A percentile compares a stretch with the other conserved stretches of the same genome.
Evolutionary conservation across 2,329 filamentous ascomycete genomes (phyloP).

Genomic region (Colletotrichum echinochloae): DNA sequence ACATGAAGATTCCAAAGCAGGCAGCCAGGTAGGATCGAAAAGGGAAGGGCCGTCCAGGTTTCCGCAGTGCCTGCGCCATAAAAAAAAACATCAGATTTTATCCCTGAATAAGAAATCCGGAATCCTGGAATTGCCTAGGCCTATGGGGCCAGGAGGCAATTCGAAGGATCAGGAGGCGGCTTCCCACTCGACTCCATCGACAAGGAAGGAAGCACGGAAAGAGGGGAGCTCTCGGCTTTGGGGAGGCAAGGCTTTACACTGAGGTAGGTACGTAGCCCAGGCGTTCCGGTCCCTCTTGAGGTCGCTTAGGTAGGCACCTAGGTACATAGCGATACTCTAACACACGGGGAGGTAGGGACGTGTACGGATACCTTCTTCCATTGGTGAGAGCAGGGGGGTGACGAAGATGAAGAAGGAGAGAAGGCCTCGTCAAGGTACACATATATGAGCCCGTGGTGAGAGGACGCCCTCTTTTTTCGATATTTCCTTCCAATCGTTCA

Average conservation of each 20-base stretch:
- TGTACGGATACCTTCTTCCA: neutral
- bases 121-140: constrained; percentile 31
- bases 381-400: neutral
- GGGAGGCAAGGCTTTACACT: neutral
- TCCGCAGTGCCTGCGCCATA: constrained; percentile 27
- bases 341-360: no score
- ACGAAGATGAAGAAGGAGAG: no score
- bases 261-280: no score
- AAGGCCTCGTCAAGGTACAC: neutral
- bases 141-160: constrained; percentile 8
- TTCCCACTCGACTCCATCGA: constrained; percentile 32
- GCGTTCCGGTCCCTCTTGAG: no score
- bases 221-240: constrained; percentile 1
- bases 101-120: constrained; percentile 34
- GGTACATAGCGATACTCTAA: no score
- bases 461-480: neutral
- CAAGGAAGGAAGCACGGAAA: constrained; percentile 29
- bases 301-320: no score
- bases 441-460: neutral
- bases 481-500: neutral
- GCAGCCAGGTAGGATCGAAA: constrained; percentile 5
- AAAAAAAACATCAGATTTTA: neutral
- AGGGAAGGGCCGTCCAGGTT: constrained; percentile 34
- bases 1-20: neutral
- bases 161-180: constrained; percentile 16